Conservation (phyloP, 768 basidiomycete genomes). For the Collybia sordida region DNA sequence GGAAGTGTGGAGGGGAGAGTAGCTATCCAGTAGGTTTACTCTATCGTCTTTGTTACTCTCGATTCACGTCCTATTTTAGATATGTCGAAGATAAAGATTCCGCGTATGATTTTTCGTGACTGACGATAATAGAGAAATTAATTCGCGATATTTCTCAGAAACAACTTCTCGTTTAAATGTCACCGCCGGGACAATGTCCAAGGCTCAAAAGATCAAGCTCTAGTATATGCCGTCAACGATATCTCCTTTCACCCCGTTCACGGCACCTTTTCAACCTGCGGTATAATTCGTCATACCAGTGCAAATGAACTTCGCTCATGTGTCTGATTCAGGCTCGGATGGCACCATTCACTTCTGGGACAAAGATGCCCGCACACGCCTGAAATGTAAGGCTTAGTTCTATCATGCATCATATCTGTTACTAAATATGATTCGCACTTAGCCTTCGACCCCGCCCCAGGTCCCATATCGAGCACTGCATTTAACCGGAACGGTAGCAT, state of each 20-base stretch:
- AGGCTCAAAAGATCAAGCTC: slow-evolving; percentile 58
- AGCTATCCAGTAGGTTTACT: slow-evolving; percentile 81
- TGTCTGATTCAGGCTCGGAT: slow-evolving; percentile 57
- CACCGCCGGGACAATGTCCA: slow-evolving; percentile 61
- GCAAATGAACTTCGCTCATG: slow-evolving; percentile 8
- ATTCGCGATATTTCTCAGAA: slow-evolving; percentile 29
- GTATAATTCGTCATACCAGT: slow-evolving; percentile 31
- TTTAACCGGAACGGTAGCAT: slow-evolving; percentile 90
- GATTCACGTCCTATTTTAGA: slow-evolving; percentile 35
- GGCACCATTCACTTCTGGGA: slow-evolving; percentile 95
- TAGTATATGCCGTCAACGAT: slow-evolving; percentile 83
- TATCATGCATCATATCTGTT: neutral
- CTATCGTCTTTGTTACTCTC: neutral
- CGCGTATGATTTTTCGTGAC: slow-evolving; percentile 39
- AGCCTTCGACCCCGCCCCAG: slow-evolving; percentile 71
- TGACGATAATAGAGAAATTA: neutral
- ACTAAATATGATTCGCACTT: neutral
- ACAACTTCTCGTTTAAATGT: slow-evolving; percentile 90
- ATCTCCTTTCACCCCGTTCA: slow-evolving; percentile 84
- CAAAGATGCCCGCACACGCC: slow-evolving; percentile 86
- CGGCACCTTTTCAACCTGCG: slow-evolving; percentile 84
- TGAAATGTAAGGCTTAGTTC: slow-evolving; percentile 68
- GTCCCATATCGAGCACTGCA: slow-evolving; percentile 74
- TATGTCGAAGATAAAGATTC: slow-evolving; percentile 85
- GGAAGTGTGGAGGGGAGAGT: slow-evolving; percentile 91